Base-by-base conservation (phyloP, 1,284 basidiomycete genomes). In the Calocybe gambosa region DNA sequence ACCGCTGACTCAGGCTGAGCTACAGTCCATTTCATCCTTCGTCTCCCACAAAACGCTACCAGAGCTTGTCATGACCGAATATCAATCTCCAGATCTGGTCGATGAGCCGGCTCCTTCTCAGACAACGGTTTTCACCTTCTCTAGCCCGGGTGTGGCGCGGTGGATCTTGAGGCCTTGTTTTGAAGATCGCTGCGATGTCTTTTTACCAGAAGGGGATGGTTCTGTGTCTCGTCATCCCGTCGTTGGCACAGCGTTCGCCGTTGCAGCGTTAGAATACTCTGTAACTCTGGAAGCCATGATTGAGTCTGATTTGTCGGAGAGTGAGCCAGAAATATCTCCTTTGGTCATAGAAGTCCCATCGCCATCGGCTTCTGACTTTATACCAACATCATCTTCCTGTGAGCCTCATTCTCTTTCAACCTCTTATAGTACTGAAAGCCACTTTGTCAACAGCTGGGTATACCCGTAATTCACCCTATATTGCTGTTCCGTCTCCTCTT, bases 141-240 rank as follows among this genome's bases (percentile, higher is more conserved):
- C 63, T 41, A 85, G 81, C 55, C 67, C 66, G 13, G 82, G 83
- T 42, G 65, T 89, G 36, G 72, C 70, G 44, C 73, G 65, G 18
- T 90, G 88, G 88, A 71, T 78, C 50, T 64, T 68, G 26, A 78
- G 87, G 4, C 80, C 84, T 15, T 83, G 82, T 58, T 89, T 87
- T 59, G 87, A 90, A 59, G 83, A 89, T 47, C 71, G 85, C 19
- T 66, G 74, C 53, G 62, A 66, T 18, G 66, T 84, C 2, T 85
- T 78, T 68, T 59, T 72, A 10, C 66, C 69, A 16, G 62, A 57
- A 33, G 66, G 71, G 23, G 67, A 72, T 37, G 64, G 58, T 23
- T 63, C 63, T 21, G 52, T 79, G 41, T 53, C 61, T 28, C 54
- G 62, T 42, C 65, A 63, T 21, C 67, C 62, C 21, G 68, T 86